Evolutionary conservation across 169 alveolate species (phyloP).

Genomic region (Plasmodium falciparum): DNA sequence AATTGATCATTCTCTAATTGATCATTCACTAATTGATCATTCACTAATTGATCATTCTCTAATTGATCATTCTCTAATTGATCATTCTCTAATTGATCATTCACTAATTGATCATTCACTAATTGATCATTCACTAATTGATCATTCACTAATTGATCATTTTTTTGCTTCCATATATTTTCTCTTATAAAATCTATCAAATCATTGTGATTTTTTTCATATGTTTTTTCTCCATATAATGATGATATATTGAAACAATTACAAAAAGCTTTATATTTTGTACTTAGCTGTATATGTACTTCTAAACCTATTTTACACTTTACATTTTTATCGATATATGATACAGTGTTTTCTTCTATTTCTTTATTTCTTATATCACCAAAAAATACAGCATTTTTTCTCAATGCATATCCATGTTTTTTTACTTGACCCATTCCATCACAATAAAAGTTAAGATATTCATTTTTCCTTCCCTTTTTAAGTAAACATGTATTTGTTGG

Average conservation of each 20-base stretch:
- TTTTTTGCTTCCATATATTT: slow-evolving; percentile 26
- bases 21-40: no score
- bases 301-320: slow-evolving; percentile 82
- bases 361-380: background rate
- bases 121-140: background rate
- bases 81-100: background rate
- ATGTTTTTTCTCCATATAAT: slow-evolving; percentile 44
- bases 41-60: background rate
- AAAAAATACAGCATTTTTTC: background rate
- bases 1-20: no score
- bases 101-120: background rate
- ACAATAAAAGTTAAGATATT: no score
- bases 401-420: background rate
- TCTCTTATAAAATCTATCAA: slow-evolving; percentile 42
- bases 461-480: no score
- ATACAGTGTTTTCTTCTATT: slow-evolving; percentile 5
- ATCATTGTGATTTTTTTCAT: slow-evolving; percentile 62
- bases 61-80: no score
- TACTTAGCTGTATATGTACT: slow-evolving; percentile 83
- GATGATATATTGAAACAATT: slow-evolving; percentile 76
- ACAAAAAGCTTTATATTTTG: slow-evolving; percentile 82
- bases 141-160: background rate
- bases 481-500: no score
- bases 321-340: slow-evolving; percentile 18
- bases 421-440: background rate